phyloP scores from a whole-genome alignment of 169 alveolate species.

The Plasmodium yoelii region DNA sequence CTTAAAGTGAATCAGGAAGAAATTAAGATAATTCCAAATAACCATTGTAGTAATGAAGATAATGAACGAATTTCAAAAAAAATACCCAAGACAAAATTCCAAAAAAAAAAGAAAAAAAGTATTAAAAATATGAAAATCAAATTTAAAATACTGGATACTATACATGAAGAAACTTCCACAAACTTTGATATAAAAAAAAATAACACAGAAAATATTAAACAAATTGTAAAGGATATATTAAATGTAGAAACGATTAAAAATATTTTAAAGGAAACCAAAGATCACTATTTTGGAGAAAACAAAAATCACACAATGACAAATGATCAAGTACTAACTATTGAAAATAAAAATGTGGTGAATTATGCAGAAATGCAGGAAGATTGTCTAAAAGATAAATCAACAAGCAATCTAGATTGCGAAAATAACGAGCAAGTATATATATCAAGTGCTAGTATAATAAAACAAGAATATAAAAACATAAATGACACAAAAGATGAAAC shows the following conservation, averaged over 20 bases:
- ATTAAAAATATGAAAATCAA: conserved; percentile 13
- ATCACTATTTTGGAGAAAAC: too few relatives aligned
- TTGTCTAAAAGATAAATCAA: neutral
- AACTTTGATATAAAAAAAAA: neutral
- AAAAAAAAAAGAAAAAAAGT: conserved; percentile 7
- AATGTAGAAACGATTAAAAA: conserved; percentile 16
- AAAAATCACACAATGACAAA: neutral
- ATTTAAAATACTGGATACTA: neutral
- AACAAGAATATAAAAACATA: neutral
- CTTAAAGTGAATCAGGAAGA: neutral
- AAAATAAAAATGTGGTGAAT: neutral
- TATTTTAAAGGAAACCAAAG: neutral
- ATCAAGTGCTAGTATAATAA: neutral
- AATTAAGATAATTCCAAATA: neutral
- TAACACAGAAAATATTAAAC: conserved; percentile 15
- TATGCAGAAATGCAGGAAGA: neutral
- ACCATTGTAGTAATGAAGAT: neutral
- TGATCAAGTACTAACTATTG: neutral
- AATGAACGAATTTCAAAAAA: neutral
- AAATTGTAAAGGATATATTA: conserved; percentile 43
- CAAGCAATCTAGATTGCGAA: too few relatives aligned
- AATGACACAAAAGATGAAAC: neutral
- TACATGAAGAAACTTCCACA: neutral
- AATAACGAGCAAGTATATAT: neutral
- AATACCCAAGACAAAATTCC: neutral